phyloP scores from a whole-genome alignment of 306 rosid species.

The Cucumis hystrix region DNA sequence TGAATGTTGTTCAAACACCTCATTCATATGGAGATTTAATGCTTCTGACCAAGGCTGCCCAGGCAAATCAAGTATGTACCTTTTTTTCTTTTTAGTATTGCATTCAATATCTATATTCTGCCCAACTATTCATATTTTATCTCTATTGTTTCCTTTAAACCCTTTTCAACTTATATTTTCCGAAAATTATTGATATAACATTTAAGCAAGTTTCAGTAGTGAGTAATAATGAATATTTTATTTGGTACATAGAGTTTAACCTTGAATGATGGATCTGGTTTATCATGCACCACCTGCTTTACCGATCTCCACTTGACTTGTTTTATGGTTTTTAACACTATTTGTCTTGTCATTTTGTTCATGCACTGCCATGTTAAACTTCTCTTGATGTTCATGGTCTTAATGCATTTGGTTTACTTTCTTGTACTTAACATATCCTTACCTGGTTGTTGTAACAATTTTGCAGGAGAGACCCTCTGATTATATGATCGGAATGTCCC shows the following conservation, averaged over 20 bases:
- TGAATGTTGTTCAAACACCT: slow-evolving; percentile 71
- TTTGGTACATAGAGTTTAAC: neutral
- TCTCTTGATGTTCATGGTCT: neutral
- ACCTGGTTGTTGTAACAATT: slow-evolving; percentile 12
- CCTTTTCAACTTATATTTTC: neutral
- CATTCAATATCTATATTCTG: neutral
- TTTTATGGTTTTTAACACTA: neutral
- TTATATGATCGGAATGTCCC: slow-evolving; percentile 81
- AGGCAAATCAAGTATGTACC: slow-evolving; percentile 53
- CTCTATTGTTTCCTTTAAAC: neutral
- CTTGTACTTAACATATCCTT: slow-evolving; percentile 7
- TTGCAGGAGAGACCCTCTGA: slow-evolving; percentile 63
- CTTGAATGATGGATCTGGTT: neutral
- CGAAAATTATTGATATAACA: neutral
- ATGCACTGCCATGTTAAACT: neutral
- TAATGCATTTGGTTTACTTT: neutral
- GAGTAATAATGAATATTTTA: neutral
- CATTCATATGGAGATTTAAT: slow-evolving; percentile 82
- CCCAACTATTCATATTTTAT: neutral
- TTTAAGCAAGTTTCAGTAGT: neutral
- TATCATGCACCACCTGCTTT: neutral
- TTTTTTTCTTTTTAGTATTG: slow-evolving; percentile 5
- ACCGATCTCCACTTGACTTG: neutral
- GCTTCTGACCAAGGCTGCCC: slow-evolving; percentile 56
- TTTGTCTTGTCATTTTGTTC: neutral